These are phyloP conservation scores for Polychytrium aggregatum DNA, from an alignment of 192 early-diverging fungal species.

Conservation along the genomic window DNA sequence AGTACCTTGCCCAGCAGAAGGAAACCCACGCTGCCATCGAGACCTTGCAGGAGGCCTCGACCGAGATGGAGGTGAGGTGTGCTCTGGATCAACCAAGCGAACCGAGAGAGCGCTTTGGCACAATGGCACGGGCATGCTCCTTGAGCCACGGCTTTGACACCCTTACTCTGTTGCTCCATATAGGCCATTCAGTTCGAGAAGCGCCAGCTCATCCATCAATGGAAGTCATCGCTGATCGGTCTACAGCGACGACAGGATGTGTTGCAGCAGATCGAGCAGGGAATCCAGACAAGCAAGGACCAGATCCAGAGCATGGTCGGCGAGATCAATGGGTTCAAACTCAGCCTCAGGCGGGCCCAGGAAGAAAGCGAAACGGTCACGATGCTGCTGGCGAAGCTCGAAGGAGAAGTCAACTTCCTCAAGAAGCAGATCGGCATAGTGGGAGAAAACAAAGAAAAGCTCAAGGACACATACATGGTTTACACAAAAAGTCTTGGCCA, in stretches of 20 bases:
- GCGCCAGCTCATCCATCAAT: slow-evolving; percentile 45
- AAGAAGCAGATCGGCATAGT: slow-evolving; percentile 31
- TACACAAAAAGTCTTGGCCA: slow-evolving; percentile 34
- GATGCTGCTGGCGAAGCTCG: slow-evolving; percentile 36
- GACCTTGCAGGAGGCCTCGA: slow-evolving; percentile 45
- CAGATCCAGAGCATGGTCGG: slow-evolving; percentile 24
- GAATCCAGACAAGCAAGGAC: slow-evolving; percentile 41
- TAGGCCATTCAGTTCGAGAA: slow-evolving; percentile 53
- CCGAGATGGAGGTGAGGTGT: slow-evolving; percentile 56
- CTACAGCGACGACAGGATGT: slow-evolving; percentile 42
- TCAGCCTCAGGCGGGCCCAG: slow-evolving; percentile 26
- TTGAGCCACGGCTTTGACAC: too few species aligned
- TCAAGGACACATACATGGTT: slow-evolving; percentile 32
- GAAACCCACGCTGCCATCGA: slow-evolving; percentile 44
- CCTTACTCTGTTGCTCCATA: too few species aligned
- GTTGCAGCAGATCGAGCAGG: slow-evolving; percentile 26
- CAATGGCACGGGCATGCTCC: too few species aligned
- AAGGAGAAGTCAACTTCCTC: slow-evolving; percentile 34
- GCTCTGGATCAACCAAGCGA: too few species aligned
- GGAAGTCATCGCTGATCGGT: slow-evolving; percentile 47
- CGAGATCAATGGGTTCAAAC: slow-evolving; percentile 38
- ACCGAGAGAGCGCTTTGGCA: too few species aligned
- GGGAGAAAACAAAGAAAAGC: slow-evolving; percentile 32
- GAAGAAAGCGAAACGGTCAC: slow-evolving; percentile 44
- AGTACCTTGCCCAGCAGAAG: slow-evolving; percentile 39